Evolutionary conservation across 345 rosid genomes (phyloP), one percentile per base, ranked within the genome.

Genomic region (Mangifera indica): DNA sequence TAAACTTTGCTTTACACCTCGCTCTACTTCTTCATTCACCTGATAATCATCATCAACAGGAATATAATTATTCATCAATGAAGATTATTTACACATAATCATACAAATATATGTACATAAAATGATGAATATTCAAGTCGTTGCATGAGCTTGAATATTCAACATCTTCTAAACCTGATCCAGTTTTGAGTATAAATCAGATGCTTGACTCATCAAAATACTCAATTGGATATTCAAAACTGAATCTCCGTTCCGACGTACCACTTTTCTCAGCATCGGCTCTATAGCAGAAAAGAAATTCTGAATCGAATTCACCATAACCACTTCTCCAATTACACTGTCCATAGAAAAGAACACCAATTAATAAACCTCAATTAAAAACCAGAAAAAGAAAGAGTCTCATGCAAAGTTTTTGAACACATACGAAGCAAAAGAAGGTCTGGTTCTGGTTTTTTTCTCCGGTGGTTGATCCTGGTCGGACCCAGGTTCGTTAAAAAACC

Each of bases 21-120:
- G 74, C 69, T 92, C 96, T 45, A 94, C 76, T 80, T 94, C 98
- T 84, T 94, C 91, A 2, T 63, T 84, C 69, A 94, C 97, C 98
- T 92, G 62, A 76, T 59, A 51, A 70, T 46, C 15, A 64, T 12
- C 24, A 56, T 5, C 58, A 12, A 59, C 42, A 5, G 1, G 42
- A 37, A 37, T 8, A 37, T 37, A 37, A 37, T 37, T 37, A 37
- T 5, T 37, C 42, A 37, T 5, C 7, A 12, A 7, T 6, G 32
- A 24, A 17, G 49, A 66, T 25, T n/a, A n/a, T n/a, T n/a, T n/a
- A n/a, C n/a, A n/a, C n/a, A n/a, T n/a, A n/a, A n/a, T n/a, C n/a
- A n/a, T n/a, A n/a, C 69, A 26, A 25, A 44, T 14, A 10, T 18
- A 12, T 48, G 10, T 37, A 37, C 42, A 37, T 37, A 37, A 37